phyloP scores from a whole-genome alignment of 2,329 filamentous ascomycete species.

The Colletotrichum sp. region DNA sequence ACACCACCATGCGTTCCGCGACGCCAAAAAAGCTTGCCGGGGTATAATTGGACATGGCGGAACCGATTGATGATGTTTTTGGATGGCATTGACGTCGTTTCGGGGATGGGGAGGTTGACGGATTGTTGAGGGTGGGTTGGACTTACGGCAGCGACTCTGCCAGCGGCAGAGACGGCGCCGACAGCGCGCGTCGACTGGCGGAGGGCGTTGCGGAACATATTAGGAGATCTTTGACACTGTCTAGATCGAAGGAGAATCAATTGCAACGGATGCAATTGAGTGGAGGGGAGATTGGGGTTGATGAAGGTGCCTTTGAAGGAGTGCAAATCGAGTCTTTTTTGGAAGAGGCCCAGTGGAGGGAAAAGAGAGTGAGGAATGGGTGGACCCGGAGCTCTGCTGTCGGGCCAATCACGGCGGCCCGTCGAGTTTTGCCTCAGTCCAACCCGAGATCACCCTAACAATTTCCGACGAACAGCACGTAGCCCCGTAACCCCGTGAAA shows the following conservation, averaged over 20 bases:
- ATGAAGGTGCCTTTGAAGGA: conserved; percentile 53
- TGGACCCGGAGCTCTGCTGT: conserved; percentile 24
- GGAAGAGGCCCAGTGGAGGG: conserved; percentile 41
- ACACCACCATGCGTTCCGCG: conserved; percentile 19
- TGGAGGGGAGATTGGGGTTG: conserved; percentile 64
- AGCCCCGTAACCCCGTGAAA: conserved; percentile 16
- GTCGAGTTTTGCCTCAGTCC: conserved; percentile 23
- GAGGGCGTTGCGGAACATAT: conserved; percentile 98
- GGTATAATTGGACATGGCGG: conserved; percentile 40
- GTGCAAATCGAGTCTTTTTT: conserved; percentile 50
- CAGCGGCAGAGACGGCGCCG: conserved; percentile 89
- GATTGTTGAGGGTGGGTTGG: conserved; percentile 4
- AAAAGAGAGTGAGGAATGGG: conserved; percentile 40
- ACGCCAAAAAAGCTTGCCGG: conserved; percentile 40
- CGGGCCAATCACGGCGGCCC: conserved; percentile 13
- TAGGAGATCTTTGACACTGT: conserved; percentile 58
- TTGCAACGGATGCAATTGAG: conserved; percentile 68
- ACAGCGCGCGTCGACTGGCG: conserved; percentile 95
- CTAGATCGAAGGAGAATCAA: conserved; percentile 61
- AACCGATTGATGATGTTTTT: conserved; percentile 42
- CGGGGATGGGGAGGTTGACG: conserved; percentile 36
- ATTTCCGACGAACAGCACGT: conserved; percentile 17
- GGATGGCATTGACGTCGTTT: conserved; percentile 51
- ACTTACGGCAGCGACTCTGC: conserved; percentile 96
- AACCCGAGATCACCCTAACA: conserved; percentile 24